phyloP scores from a whole-genome alignment of 345 rosid species.

The Streptanthus diversifolius region DNA sequence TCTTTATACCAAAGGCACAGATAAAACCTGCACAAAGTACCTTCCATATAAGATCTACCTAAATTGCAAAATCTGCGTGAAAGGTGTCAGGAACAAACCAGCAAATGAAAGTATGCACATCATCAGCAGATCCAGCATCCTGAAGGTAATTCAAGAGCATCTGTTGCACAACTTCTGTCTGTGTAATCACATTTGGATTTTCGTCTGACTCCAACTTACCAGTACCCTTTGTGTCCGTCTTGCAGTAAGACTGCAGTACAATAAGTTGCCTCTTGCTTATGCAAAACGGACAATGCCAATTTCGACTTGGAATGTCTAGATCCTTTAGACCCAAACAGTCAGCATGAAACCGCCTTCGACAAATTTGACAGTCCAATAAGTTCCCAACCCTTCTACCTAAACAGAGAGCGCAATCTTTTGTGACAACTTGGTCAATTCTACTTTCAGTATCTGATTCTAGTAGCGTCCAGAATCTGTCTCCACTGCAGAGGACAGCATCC shows the following conservation, averaged over 20 bases:
- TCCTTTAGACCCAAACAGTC: conserved; percentile 91
- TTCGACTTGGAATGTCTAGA: conserved; percentile 58
- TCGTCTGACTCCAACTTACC: conserved; percentile 37
- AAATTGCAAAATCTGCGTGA: conserved; percentile 12
- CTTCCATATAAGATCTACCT: conserved; percentile 20
- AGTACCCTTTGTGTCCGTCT: conserved; percentile 49
- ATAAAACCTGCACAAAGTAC: conserved; percentile 72
- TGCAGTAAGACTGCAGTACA: conserved; percentile 75
- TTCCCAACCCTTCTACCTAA: conserved; percentile 59
- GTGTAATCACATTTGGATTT: conserved; percentile 46
- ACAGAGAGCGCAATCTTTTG: conserved; percentile 74
- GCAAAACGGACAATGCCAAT: conserved; percentile 84
- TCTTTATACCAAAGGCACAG: conserved; percentile 93
- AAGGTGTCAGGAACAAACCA: conserved; percentile 52
- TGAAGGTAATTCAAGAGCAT: conserved; percentile 90
- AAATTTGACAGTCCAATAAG: conserved; percentile 69
- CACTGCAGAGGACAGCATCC: conserved; percentile 61
- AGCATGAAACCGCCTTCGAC: conserved; percentile 74
- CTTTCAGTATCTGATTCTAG: conserved; percentile 51
- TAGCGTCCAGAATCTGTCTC: conserved; percentile 59
- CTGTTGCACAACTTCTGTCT: conserved; percentile 80
- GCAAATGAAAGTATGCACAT: conserved; percentile 71
- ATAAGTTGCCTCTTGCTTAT: conserved; percentile 78
- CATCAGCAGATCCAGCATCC: conserved; percentile 74
- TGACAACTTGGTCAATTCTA: conserved; percentile 36